Conservation (phyloP, 139 green algal genomes). For the Edaphochlamys debaryana region DNA sequence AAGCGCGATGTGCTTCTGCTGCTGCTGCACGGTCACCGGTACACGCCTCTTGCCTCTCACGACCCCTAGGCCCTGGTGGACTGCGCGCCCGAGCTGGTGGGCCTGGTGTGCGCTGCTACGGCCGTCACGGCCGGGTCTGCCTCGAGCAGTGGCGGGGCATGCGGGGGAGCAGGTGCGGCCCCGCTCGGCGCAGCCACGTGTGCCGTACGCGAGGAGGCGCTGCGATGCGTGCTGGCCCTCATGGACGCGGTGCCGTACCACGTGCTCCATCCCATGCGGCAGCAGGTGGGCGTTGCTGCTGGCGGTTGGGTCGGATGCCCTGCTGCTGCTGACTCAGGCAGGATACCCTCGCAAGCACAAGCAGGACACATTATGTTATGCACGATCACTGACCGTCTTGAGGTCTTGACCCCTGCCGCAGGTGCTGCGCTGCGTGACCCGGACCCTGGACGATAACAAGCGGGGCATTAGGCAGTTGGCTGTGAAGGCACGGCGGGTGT, state of each 20-base stretch:
- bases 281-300: constrained; percentile 3
- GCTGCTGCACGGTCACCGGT: background rate
- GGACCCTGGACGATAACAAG: constrained; percentile 42
- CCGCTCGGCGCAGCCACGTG: background rate
- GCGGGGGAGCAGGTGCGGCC: background rate
- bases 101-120: background rate
- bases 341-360: too few species aligned
- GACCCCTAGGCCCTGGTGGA: constrained; percentile 2
- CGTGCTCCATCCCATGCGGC: constrained; percentile 32
- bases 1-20: background rate
- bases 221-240: constrained; percentile 15
- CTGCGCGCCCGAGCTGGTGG: background rate
- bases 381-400: too few species aligned
- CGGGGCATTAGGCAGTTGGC: constrained; percentile 41
- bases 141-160: background rate
- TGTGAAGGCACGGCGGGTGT: constrained; percentile 18
- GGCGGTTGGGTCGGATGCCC: background rate
- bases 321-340: too few species aligned
- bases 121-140: background rate
- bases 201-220: constrained; percentile 29
- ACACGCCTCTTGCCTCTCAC: background rate
- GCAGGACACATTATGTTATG: too few species aligned
- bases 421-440: background rate
- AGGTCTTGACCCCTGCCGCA: too few species aligned
- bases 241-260: constrained; percentile 47